phyloP scores from a whole-genome alignment of 257 asterid species.

The Haberlea rhodopensis region DNA sequence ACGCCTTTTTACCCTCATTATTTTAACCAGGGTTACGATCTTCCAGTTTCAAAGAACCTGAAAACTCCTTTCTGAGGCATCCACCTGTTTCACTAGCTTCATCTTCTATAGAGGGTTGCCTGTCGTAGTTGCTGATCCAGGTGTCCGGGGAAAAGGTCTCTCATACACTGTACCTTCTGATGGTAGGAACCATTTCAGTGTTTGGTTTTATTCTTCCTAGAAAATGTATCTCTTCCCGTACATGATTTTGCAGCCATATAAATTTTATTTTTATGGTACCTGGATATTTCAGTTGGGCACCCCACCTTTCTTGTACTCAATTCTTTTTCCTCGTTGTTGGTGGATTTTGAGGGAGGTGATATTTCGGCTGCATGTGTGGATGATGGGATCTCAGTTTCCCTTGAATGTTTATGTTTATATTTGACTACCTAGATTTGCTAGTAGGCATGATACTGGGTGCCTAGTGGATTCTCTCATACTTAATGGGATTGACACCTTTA shows the following conservation, averaged over 20 bases:
- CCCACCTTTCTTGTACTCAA: not conserved
- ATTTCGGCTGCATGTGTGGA: not conserved
- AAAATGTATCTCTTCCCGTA: not conserved
- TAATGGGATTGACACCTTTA: too few species aligned
- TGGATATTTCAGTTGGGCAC: not conserved
- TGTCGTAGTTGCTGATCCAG: conserved; percentile 50
- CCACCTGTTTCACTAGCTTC: conserved; percentile 66
- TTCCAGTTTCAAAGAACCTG: conserved; percentile 49
- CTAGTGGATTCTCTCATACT: not conserved
- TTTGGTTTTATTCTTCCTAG: not conserved
- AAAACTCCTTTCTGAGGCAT: conserved; percentile 72
- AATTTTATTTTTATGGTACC: not conserved
- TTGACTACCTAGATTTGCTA: not conserved
- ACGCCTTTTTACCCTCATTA: conserved; percentile 4
- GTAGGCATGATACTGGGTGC: not conserved
- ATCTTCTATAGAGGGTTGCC: conserved; percentile 63
- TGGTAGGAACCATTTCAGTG: conserved; percentile 36
- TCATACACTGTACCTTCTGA: conserved; percentile 44
- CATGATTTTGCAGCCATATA: not conserved
- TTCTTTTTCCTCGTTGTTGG: not conserved
- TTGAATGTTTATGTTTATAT: not conserved
- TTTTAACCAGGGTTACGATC: conserved; percentile 37
- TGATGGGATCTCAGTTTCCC: not conserved
- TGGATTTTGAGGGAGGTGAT: not conserved
- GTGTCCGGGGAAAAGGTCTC: conserved; percentile 43